Percentiles rank a stretch among this genome's conserved stretches.
Evolutionary conservation across 148 eudicot species (phyloP).

Genomic region (Spergularia bocconei): DNA sequence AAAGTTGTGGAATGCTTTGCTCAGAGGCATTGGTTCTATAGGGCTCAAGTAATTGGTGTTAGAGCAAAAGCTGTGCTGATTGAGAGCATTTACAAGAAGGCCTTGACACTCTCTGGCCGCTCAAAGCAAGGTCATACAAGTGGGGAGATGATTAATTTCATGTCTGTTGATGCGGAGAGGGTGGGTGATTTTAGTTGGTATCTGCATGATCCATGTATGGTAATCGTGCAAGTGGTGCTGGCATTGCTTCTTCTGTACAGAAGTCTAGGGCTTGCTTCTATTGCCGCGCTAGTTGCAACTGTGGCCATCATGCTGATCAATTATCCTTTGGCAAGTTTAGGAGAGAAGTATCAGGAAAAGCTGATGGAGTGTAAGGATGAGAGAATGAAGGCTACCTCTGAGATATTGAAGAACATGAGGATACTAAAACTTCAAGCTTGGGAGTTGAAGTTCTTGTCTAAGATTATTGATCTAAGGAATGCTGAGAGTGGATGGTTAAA

Average conservation of each 20-base stretch:
- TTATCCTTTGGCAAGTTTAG: slow-evolving; percentile 39
- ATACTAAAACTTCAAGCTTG: slow-evolving; percentile 57
- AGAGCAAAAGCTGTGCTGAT: slow-evolving; percentile 49
- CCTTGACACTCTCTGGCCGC: slow-evolving; percentile 51
- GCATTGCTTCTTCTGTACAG: slow-evolving; percentile 48
- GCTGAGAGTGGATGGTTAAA: slow-evolving; percentile 43
- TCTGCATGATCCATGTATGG: slow-evolving; percentile 68
- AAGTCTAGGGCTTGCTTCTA: slow-evolving; percentile 54
- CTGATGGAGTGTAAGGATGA: slow-evolving; percentile 47
- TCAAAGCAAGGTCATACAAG: slow-evolving; percentile 58
- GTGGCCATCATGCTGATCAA: slow-evolving; percentile 47
- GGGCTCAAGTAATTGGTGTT: slow-evolving; percentile 45
- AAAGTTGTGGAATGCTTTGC: slow-evolving; percentile 51
- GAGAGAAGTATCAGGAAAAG: slow-evolving; percentile 39
- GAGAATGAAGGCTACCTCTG: slow-evolving; percentile 52
- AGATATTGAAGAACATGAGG: slow-evolving; percentile 52
- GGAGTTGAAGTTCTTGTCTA: slow-evolving; percentile 58
- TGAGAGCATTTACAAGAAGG: slow-evolving; percentile 54
- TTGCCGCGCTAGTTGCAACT: slow-evolving; percentile 51
- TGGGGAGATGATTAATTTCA: slow-evolving; percentile 64
- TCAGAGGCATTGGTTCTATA: slow-evolving; percentile 54
- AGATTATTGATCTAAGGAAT: slow-evolving; percentile 38
- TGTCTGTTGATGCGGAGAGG: slow-evolving; percentile 68
- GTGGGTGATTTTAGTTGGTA: slow-evolving; percentile 51
- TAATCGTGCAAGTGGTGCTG: slow-evolving; percentile 44